Base-by-base conservation (phyloP, 139 green algal genomes). In the Chlorella sp. region DNA sequence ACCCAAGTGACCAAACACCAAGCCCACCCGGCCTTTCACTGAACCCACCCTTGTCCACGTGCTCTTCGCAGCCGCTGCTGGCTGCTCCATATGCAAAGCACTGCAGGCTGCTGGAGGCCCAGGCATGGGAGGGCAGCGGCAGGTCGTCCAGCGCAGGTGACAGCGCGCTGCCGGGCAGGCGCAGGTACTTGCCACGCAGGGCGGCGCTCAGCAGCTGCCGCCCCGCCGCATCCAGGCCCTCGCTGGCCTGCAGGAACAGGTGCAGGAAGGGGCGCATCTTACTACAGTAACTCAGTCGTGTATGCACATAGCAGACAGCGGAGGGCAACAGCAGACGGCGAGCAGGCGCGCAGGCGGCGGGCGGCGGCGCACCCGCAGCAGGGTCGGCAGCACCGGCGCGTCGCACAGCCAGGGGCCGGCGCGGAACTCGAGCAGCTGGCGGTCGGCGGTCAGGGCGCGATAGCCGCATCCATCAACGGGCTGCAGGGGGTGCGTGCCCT, bases 61-160 rank as follows among this genome's bases (percentile, higher is more conserved):
- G 76, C 36, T 0, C 76, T 21, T 82, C 76, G 16, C 76, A 82
- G 37, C 76, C 76, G 37, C 34, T 24, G 76, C 76, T 82, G 19
- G 24, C 34, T 0, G 36, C 37, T 0, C 76, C 36, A 39, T 82
- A 82, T 22, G 19, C 21, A 39, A 82, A 82, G 76, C 76, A 82
- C 76, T 82, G 76, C 76, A 82, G 76, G 76, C 76, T 82, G 37
- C 76, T 82, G 76, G 76, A 57, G 37, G 76, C 37, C 76, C 76
- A 82, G 19, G 37, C 37, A 21, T 60, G 36, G 16, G 76, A 22
- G 21, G 76, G 37, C 37, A 82, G 37, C 37, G 76, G 76, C 76
- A 82, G 37, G 76, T 82, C 37, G 37, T 82, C 76, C 37, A 82
- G 76, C 18, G 19, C 37, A 3, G 21, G 36, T 4, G 18, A 36